Conservation (phyloP, 495 filamentous ascomycete genomes). For the Penicillium canescens region DNA sequence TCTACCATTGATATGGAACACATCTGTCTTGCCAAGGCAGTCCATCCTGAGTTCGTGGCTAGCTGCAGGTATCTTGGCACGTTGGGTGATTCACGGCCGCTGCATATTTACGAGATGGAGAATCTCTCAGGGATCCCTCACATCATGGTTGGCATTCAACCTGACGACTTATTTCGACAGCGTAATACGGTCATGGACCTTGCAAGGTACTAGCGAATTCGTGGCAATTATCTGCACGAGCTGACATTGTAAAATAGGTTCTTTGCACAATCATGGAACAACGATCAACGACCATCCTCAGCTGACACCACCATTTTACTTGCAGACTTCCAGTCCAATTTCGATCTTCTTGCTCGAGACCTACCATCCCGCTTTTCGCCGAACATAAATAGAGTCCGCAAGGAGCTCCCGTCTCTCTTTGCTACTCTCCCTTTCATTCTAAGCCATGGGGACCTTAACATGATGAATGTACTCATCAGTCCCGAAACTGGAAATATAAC, state of each 20-base stretch:
- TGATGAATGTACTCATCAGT: conserved; percentile 46
- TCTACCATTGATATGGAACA: conserved; percentile 13
- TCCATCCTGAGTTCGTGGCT: conserved; percentile 15
- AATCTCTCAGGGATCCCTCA: conserved; percentile 14
- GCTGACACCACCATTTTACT: conserved; percentile 9
- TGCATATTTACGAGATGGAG: conserved; percentile 22
- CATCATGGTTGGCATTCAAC: conserved; percentile 13
- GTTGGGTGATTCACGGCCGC: conserved; percentile 11
- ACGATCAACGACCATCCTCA: conserved; percentile 6
- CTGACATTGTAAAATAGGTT: conserved; percentile 12
- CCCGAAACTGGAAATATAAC: conserved; percentile 38
- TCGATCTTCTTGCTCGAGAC: conserved; percentile 3
- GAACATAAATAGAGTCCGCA: conserved; percentile 9
- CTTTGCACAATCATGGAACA: conserved; percentile 18
- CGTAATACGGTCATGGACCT: conserved; percentile 13
- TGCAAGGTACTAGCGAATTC: conserved; percentile 13
- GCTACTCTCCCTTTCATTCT: conserved; percentile 40
- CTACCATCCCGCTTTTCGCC: conserved; percentile 15
- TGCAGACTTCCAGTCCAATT: background rate
- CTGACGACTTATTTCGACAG: conserved; percentile 7
- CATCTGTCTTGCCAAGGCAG: conserved; percentile 7
- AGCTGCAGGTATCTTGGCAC: conserved; percentile 2
- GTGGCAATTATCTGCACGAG: conserved; percentile 5
- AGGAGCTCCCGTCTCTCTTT: conserved; percentile 30
- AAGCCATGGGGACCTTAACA: conserved; percentile 46